phyloP scores from a whole-genome alignment of 495 filamentous ascomycete genomes.

The Aspergillus sclerotiicarbonarius region DNA sequence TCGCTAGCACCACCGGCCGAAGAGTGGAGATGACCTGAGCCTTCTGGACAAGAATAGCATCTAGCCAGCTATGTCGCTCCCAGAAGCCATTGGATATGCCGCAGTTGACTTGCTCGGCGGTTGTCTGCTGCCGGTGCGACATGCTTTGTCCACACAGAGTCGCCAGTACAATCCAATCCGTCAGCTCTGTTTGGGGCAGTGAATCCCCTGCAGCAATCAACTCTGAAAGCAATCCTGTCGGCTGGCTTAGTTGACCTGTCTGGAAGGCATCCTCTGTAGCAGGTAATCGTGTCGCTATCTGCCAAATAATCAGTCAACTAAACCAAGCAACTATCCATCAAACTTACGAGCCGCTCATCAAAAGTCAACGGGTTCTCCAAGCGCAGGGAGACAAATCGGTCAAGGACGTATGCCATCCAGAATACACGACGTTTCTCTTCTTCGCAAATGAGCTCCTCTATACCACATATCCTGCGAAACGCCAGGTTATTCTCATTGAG shows the following conservation, averaged over 20 bases:
- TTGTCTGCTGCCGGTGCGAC: slow-evolving; percentile 35
- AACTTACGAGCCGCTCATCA: slow-evolving; percentile 27
- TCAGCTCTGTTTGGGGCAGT: slow-evolving; percentile 34
- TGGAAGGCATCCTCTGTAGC: slow-evolving; percentile 47
- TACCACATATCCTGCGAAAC: neutral
- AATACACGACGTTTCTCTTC: slow-evolving; percentile 51
- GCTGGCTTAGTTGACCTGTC: slow-evolving; percentile 34
- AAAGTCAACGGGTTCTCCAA: slow-evolving; percentile 44
- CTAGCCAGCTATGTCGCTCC: slow-evolving; percentile 45
- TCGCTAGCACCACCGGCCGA: slow-evolving; percentile 6
- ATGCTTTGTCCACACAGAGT: slow-evolving; percentile 44
- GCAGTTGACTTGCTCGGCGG: slow-evolving; percentile 13
- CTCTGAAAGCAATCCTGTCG: slow-evolving; percentile 42
- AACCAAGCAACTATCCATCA: neutral
- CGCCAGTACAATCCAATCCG: slow-evolving; percentile 43
- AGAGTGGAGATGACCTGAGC: slow-evolving; percentile 16
- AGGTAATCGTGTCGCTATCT: slow-evolving; percentile 41
- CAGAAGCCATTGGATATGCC: slow-evolving; percentile 31
- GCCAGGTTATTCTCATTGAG: neutral
- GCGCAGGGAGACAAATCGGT: slow-evolving; percentile 45
- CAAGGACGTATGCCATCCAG: slow-evolving; percentile 53
- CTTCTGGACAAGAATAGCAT: slow-evolving; percentile 30
- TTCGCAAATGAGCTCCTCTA: slow-evolving; percentile 13
- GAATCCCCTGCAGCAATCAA: slow-evolving; percentile 25
- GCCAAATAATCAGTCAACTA: neutral